Evolutionary conservation across 441 rosid genomes (phyloP).

Genomic region (Lepidium campestre): DNA sequence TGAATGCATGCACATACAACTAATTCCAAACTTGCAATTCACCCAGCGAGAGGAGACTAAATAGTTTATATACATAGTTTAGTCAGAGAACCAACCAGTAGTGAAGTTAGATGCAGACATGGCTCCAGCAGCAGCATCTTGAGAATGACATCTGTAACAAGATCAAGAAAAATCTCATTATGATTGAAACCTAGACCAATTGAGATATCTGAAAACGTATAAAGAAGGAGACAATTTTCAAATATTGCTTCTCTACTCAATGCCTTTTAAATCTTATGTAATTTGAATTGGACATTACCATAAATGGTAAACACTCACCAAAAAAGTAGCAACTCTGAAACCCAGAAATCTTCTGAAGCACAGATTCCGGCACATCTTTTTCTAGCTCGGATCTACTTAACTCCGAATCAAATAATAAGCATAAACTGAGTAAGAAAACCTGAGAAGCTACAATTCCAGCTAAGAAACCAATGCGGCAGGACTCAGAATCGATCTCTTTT

Average conservation of each 20-base stretch:
- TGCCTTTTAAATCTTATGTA: background rate
- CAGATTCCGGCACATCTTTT: slow-evolving; percentile 36
- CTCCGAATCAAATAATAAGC: slow-evolving; percentile 45
- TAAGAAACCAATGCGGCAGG: slow-evolving; percentile 34
- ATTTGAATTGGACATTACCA: background rate
- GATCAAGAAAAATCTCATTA: slow-evolving; percentile 8
- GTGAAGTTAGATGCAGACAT: slow-evolving; percentile 38
- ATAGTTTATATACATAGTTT: background rate
- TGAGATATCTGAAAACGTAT: background rate
- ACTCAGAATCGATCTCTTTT: slow-evolving; percentile 29
- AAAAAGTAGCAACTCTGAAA: slow-evolving; percentile 42
- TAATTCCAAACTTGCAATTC: background rate
- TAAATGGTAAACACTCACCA: slow-evolving; percentile 30
- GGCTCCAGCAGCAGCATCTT: slow-evolving; percentile 58
- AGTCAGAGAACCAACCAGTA: slow-evolving; percentile 44
- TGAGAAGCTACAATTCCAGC: slow-evolving; percentile 70
- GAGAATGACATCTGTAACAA: slow-evolving; percentile 44
- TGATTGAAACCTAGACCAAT: background rate
- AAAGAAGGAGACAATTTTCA: background rate
- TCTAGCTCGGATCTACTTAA: slow-evolving; percentile 27
- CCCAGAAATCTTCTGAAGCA: slow-evolving; percentile 37
- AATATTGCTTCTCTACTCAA: background rate
- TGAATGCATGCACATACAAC: background rate
- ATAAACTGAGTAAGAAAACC: slow-evolving; percentile 44
- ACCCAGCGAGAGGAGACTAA: background rate